Percentiles rank a stretch among this genome's conserved stretches.
Conservation (phyloP, 2,329 filamentous ascomycete genomes). For the Amauroascus niger region DNA sequence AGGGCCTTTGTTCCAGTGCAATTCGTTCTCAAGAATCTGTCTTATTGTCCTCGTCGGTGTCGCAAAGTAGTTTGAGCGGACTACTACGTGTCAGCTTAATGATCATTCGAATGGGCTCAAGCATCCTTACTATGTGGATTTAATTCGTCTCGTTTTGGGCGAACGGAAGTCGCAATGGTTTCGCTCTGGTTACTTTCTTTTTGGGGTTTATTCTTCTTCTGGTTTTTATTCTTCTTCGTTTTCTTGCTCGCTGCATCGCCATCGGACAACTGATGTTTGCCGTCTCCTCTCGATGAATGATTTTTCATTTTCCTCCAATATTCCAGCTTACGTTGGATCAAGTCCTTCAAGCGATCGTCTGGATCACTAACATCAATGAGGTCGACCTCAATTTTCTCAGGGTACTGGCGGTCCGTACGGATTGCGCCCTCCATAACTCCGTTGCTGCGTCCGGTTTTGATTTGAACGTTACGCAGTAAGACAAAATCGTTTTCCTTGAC, state of each 20-base stretch:
- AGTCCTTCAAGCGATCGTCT: slow-evolving; percentile 41
- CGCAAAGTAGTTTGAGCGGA: slow-evolving; percentile 40
- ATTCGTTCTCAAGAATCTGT: slow-evolving; percentile 42
- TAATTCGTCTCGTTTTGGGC: slow-evolving; percentile 19
- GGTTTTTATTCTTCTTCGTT: slow-evolving; percentile 29
- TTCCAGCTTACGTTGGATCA: slow-evolving; percentile 53
- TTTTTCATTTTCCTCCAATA: slow-evolving; percentile 49
- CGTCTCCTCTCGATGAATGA: slow-evolving; percentile 24
- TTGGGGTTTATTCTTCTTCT: slow-evolving; percentile 25
- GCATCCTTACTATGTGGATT: slow-evolving; percentile 38
- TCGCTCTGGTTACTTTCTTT: slow-evolving; percentile 2
- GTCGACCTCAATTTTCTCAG: slow-evolving; percentile 50
- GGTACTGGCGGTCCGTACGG: slow-evolving; percentile 48
- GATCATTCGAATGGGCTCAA: slow-evolving; percentile 3
- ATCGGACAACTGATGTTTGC: slow-evolving; percentile 9
- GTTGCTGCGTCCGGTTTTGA: slow-evolving; percentile 48
- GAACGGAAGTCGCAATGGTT: slow-evolving; percentile 10
- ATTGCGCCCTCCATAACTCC: slow-evolving; percentile 61
- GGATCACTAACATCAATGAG: slow-evolving; percentile 42
- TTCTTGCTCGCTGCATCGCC: slow-evolving; percentile 14
- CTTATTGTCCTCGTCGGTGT: slow-evolving; percentile 33
- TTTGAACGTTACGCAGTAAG: slow-evolving; percentile 59
- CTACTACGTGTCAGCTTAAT: slow-evolving; percentile 29
- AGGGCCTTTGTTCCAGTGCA: slow-evolving; percentile 40
- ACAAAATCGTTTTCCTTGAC: slow-evolving; percentile 55